These are phyloP conservation scores for Gossypium stocksii DNA, from an alignment of 345 rosid genomes.

Conservation along the genomic window DNA sequence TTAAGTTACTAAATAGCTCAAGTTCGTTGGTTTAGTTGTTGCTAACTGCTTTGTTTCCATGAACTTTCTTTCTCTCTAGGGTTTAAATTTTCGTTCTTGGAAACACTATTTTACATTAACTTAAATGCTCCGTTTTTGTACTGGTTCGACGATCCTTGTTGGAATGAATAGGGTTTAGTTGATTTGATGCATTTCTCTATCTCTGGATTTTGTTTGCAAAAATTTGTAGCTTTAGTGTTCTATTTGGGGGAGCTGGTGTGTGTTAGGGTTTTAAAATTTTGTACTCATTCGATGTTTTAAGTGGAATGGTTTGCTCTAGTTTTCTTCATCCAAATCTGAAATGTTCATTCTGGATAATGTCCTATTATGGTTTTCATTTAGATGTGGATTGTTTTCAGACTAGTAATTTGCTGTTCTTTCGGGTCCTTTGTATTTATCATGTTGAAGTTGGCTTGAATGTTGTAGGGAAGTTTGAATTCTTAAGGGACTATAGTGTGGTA, in stretches of 20 bases:
- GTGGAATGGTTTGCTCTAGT: neutral
- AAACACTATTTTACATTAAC: neutral
- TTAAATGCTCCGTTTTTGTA: neutral
- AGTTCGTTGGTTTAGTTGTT: neutral
- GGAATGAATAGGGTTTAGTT: neutral
- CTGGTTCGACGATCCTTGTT: neutral
- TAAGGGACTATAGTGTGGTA: neutral
- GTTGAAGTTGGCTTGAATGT: constrained; percentile 1
- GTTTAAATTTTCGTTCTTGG: neutral
- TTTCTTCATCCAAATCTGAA: constrained; percentile 5
- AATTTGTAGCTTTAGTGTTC: neutral
- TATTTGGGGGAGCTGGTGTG: neutral
- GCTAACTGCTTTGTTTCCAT: neutral
- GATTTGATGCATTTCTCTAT: constrained; percentile 2
- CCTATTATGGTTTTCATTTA: neutral
- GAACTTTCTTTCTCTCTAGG: neutral
- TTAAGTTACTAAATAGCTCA: neutral
- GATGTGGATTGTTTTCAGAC: neutral
- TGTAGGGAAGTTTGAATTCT: neutral
- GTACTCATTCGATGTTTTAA: neutral
- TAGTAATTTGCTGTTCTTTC: neutral
- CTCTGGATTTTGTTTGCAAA: neutral
- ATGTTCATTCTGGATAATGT: neutral
- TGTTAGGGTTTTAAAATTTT: neutral
- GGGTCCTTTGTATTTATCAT: neutral